These are phyloP conservation scores for Bipolaris zeicola DNA, from an alignment of 2,329 filamentous ascomycete species.

Conservation along the genomic window DNA sequence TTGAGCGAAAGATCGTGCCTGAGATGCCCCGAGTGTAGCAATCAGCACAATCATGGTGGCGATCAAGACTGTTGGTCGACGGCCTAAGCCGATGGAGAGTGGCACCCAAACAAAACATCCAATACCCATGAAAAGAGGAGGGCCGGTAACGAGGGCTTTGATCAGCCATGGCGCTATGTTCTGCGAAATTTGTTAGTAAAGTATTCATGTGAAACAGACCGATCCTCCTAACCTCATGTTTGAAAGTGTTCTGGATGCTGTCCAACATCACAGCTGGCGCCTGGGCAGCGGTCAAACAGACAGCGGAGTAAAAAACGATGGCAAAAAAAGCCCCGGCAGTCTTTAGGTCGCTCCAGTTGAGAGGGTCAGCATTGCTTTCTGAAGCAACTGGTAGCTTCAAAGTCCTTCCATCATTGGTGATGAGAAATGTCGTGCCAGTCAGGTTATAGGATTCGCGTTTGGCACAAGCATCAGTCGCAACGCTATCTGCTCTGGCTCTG, in stretches of 20 bases:
- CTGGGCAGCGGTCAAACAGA: conserved; percentile 27
- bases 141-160: conserved; percentile 34
- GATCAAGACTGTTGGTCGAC: conserved; percentile 46
- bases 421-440: conserved; percentile 33
- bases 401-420: conserved; percentile 29
- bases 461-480: not conserved
- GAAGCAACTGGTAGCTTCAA: conserved; percentile 35
- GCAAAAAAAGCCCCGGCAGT: conserved; percentile 25
- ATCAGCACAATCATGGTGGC: conserved; percentile 35
- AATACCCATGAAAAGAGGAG: conserved; percentile 44
- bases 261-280: conserved; percentile 23
- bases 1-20: conserved; percentile 32
- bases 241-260: conserved; percentile 21
- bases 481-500: not conserved
- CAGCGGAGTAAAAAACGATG: conserved; percentile 19
- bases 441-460: conserved; percentile 37
- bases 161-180: conserved; percentile 23
- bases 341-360: conserved; percentile 34
- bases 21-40: conserved; percentile 34
- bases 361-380: conserved; percentile 29
- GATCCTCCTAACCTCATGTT: conserved; percentile 16
- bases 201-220: not conserved
- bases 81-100: conserved; percentile 46
- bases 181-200: not conserved
- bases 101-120: conserved; percentile 49